A percentile compares a stretch with the other conserved stretches of the same genome.
Evolutionary conservation across 1,284 basidiomycete species (phyloP).

Genomic region (Trichosporon coremiiforme): DNA sequence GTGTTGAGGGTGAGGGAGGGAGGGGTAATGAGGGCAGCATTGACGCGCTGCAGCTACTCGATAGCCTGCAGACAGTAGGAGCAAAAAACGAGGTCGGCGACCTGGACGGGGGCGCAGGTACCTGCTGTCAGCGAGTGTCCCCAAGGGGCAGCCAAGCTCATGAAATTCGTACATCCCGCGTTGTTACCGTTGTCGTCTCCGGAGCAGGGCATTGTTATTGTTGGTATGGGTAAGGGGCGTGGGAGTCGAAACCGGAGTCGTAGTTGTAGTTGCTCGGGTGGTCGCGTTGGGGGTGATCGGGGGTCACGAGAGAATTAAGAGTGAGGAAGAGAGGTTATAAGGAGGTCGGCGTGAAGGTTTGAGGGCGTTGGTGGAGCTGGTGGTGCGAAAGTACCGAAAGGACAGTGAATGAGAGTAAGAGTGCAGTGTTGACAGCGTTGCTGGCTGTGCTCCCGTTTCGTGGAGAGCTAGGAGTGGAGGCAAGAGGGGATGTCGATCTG

Average conservation of each 20-base stretch:
- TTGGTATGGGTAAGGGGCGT: background rate
- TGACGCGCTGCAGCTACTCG: background rate
- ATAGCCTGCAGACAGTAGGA: conserved; percentile 4
- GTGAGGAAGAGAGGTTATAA: background rate
- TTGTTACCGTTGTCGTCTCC: conserved; percentile 13
- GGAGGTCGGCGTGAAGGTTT: background rate
- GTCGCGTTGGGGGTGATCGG: background rate
- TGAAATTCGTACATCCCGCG: background rate
- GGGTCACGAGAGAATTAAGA: background rate
- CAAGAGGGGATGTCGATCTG: background rate
- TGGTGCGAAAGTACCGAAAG: background rate
- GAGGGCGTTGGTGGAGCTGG: background rate
- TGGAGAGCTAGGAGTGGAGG: background rate
- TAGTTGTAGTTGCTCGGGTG: no score
- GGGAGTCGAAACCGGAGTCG: no score
- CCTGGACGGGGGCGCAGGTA: conserved; percentile 3
- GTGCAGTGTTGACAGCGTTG: background rate
- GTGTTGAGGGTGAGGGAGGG: no score
- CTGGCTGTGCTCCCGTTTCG: background rate
- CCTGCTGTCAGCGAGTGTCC: background rate
- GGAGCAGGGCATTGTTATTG: conserved; percentile 1
- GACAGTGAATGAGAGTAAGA: background rate
- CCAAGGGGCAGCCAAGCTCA: background rate
- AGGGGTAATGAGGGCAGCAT: background rate
- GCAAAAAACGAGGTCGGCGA: conserved; percentile 11